phyloP scores from a whole-genome alignment of 495 filamentous ascomycete genomes.

The Neurospora sp. region DNA sequence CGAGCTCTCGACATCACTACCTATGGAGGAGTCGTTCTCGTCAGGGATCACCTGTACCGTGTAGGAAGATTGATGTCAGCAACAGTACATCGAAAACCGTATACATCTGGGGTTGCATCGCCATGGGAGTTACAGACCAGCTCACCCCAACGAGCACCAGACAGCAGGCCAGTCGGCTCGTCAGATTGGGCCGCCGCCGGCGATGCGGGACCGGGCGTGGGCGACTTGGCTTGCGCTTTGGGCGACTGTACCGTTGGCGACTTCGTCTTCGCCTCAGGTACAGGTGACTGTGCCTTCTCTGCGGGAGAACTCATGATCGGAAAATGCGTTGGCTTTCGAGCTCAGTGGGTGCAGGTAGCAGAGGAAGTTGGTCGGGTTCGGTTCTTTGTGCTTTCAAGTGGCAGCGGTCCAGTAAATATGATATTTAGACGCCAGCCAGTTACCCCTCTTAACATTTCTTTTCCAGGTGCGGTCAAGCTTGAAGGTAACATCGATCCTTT shows the following conservation, averaged over 20 bases:
- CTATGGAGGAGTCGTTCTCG: conserved; percentile 29
- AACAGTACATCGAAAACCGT: background rate
- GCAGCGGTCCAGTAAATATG: background rate
- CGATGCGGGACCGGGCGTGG: background rate
- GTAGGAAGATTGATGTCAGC: background rate
- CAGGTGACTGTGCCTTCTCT: background rate
- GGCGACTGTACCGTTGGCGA: background rate
- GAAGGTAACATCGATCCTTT: background rate
- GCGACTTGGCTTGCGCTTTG: background rate
- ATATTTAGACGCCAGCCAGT: background rate
- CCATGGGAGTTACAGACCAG: background rate
- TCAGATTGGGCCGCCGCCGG: background rate
- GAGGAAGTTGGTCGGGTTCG: background rate
- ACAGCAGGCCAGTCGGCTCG: background rate
- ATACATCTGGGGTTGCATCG: background rate
- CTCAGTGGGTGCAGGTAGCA: background rate
- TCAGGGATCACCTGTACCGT: background rate
- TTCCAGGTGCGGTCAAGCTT: background rate
- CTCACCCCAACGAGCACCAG: background rate
- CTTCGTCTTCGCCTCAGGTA: background rate
- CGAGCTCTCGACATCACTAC: conserved; percentile 17
- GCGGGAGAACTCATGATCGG: background rate
- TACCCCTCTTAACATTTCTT: background rate
- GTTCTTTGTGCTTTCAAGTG: background rate
- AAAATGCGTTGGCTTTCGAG: background rate